Percentiles rank a stretch among this genome's conserved stretches.
phyloP scores from a whole-genome alignment of 257 asterid genomes.

The Nicotiana tabacum region DNA sequence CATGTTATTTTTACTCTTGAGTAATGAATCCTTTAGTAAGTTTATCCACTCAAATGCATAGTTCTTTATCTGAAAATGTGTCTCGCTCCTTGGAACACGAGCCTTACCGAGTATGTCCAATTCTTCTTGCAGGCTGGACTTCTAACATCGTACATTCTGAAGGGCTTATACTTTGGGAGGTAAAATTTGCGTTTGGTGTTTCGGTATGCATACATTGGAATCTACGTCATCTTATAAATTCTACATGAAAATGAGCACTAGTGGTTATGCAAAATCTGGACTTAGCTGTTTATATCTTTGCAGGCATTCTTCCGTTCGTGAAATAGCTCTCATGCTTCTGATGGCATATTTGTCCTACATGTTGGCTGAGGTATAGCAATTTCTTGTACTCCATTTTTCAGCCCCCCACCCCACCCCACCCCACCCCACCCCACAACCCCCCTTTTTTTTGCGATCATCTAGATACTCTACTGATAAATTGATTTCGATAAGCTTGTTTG shows the following conservation, averaged over 20 bases:
- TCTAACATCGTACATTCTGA: constrained; percentile 62
- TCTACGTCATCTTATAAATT: background rate
- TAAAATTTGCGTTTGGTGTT: constrained; percentile 16
- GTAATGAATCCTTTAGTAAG: background rate
- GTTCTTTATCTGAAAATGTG: background rate
- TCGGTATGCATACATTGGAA: background rate
- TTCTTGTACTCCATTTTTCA: background rate
- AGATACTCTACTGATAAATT: no score
- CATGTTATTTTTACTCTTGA: background rate
- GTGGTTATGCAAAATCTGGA: background rate
- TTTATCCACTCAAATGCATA: background rate
- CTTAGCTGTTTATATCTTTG: constrained; percentile 14
- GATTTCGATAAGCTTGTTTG: no score
- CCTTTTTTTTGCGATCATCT: background rate
- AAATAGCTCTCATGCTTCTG: constrained; percentile 76
- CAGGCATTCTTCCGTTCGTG: constrained; percentile 91
- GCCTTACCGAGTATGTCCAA: background rate
- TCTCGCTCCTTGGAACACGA: background rate
- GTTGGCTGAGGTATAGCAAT: constrained; percentile 78
- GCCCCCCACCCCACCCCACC: background rate
- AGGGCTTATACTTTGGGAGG: constrained; percentile 83
- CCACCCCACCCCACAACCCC: no score
- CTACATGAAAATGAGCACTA: background rate
- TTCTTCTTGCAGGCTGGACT: constrained; percentile 73
- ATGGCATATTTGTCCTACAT: constrained; percentile 94